phyloP scores from a whole-genome alignment of 106 monocot genomes.

The Dactylorhiza incarnata region DNA sequence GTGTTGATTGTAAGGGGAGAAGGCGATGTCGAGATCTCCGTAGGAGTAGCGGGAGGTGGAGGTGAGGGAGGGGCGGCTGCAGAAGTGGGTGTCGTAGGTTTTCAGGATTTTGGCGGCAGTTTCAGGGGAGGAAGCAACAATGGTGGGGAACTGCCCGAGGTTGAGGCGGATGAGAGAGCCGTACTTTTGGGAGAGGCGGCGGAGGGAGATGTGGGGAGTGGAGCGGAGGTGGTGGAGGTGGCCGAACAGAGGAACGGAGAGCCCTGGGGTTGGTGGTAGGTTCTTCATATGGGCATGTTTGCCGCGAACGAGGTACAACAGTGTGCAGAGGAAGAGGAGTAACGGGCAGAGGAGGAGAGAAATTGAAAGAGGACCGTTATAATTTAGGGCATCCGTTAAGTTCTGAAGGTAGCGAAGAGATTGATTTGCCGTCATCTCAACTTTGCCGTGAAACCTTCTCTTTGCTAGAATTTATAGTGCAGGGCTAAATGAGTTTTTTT shows the following conservation, averaged over 20 bases:
- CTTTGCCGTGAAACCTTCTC: no score
- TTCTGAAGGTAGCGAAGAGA: no score
- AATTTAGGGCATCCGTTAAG: no score
- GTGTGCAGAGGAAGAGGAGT: no score
- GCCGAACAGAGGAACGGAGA: slow-evolving; percentile 36
- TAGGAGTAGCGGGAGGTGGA: no score
- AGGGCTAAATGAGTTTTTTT: no score
- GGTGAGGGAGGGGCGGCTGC: slow-evolving; percentile 18
- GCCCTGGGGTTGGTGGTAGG: slow-evolving; percentile 28
- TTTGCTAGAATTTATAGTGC: no score
- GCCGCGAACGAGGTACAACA: no score
- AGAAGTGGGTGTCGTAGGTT: slow-evolving; percentile 27
- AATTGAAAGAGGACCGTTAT: no score
- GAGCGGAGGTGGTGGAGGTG: slow-evolving; percentile 39
- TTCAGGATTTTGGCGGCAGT: slow-evolving; percentile 23
- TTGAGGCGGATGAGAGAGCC: slow-evolving; percentile 39
- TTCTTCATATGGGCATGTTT: no score
- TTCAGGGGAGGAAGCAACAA: slow-evolving; percentile 30
- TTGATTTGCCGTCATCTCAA: no score
- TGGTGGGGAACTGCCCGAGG: slow-evolving; percentile 14
- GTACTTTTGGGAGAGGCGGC: slow-evolving; percentile 15
- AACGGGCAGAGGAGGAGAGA: no score
- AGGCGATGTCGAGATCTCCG: neutral
- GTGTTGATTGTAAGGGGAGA: neutral
- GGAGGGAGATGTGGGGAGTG: slow-evolving; percentile 28